Conservation (phyloP, 257 asterid species). For the Sherardia arvensis region DNA sequence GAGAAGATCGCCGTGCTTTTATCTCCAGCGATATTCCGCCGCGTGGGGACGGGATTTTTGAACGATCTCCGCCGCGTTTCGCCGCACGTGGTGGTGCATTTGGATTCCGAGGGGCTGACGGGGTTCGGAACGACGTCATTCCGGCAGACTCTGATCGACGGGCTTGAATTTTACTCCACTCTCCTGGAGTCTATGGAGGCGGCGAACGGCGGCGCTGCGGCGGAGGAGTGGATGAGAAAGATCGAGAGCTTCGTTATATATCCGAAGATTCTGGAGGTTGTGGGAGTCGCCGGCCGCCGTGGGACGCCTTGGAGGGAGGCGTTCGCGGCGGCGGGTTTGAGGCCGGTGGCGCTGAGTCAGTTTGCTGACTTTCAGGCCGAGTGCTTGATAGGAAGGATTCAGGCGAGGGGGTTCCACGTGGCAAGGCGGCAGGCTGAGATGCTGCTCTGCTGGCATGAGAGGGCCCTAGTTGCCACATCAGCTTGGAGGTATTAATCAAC, state of each 20-base stretch:
- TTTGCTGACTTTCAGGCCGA: conserved; percentile 83
- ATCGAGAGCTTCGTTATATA: conserved; percentile 66
- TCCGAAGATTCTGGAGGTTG: conserved; percentile 61
- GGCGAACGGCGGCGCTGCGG: conserved; percentile 27
- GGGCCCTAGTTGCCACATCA: conserved; percentile 85
- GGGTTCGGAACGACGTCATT: conserved; percentile 52
- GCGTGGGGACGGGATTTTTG: conserved; percentile 58
- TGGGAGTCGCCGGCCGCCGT: conserved; percentile 53
- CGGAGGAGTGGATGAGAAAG: conserved; percentile 50
- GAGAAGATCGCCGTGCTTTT: conserved; percentile 59
- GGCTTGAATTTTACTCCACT: conserved; percentile 78
- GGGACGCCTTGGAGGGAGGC: conserved; percentile 71
- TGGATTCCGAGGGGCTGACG: conserved; percentile 58
- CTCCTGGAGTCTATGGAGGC: conserved; percentile 76
- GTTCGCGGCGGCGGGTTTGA: conserved; percentile 59
- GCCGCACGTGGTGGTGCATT: conserved; percentile 86
- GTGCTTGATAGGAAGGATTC: conserved; percentile 59
- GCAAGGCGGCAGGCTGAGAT: conserved; percentile 77
- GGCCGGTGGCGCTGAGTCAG: conserved; percentile 72
- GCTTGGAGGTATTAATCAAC: conserved; percentile 61
- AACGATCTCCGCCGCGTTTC: conserved; percentile 58
- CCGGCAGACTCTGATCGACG: conserved; percentile 70
- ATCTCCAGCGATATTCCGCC: conserved; percentile 66
- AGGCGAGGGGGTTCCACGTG: conserved; percentile 83
- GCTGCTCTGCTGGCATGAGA: conserved; percentile 95